Percentiles rank a stretch among this genome's conserved stretches.
phyloP scores from a whole-genome alignment of 805 yeast species.

The Wickerhamiella allomyrinae region DNA sequence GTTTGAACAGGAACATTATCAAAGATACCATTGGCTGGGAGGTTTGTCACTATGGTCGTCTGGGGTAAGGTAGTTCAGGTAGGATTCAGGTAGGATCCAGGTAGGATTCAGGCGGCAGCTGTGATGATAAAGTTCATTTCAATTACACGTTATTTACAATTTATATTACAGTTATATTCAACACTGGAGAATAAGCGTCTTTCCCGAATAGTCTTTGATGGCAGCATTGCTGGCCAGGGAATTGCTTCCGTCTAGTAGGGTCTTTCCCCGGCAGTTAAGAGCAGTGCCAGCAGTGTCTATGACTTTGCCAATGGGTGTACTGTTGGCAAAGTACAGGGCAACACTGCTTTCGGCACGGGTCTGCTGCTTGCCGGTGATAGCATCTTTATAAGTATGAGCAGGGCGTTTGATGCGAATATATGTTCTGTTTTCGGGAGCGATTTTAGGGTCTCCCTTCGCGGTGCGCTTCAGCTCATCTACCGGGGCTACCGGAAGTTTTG shows the following conservation, averaged over 20 bases:
- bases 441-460: constrained; percentile 28
- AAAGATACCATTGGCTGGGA: constrained; percentile 4
- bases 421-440: constrained; percentile 22
- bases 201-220: neutral
- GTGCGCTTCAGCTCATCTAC: constrained; percentile 18
- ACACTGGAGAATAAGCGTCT: neutral
- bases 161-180: too few relatives aligned
- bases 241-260: neutral
- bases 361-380: constrained; percentile 9
- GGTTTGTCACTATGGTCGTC: neutral
- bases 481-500: neutral
- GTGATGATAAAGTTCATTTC: too few relatives aligned
- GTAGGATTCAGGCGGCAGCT: too few relatives aligned
- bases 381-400: constrained; percentile 11
- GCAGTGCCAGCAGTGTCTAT: neutral
- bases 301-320: constrained; percentile 15
- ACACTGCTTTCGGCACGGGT: constrained; percentile 16
- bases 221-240: neutral
- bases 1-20: constrained; percentile 1
- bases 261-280: neutral
- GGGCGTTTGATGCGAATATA: constrained; percentile 22
- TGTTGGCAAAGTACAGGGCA: constrained; percentile 16
- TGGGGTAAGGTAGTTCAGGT: too few relatives aligned
- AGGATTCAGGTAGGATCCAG: neutral
- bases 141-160: too few relatives aligned